Base-by-base conservation (phyloP, 2,329 filamentous ascomycete genomes). In the Blastomyces parvus region DNA sequence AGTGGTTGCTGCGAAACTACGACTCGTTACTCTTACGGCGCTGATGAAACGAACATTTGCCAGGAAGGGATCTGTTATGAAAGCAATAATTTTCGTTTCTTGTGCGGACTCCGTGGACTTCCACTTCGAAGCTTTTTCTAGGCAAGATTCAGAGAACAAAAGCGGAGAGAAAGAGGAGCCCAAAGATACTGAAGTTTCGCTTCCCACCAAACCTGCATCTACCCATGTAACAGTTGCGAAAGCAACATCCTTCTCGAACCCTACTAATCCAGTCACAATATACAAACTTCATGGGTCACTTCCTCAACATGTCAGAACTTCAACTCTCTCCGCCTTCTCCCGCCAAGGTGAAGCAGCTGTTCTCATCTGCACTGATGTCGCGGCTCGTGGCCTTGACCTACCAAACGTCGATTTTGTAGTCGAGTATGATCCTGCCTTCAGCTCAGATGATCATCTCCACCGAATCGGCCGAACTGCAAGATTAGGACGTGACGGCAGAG, bases 91-190 rank as follows among this genome's bases (percentile, higher is more conserved):
- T 44, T 99, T 99, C 78, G 89, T 99, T 59, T 96, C 93, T 13
- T 99, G 94, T 71, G 92, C 94, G 25, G 94, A 99, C 74, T 94
- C 91, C 0, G 94, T 97, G 64, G 91, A 99, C 73, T 99, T 97
- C 70, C 93, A 97, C 74, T 97, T 91, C 73, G 89, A 95, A 65
- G 79, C 96, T 2, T 84, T 99, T 63, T 87, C 81, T 7, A 78
- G 76, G 22, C 74, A 76, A 59, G 67, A 72, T 40, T 66, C 36
- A 36, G 58, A 62, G 13, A 53, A 36, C 40, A 64, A 63, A 25
- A 52, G 42, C 66, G 63, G 71, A 36, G 66, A 70, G 59, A 69
- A 71, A 14, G 66, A 71, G 38, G 66, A 71, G 38, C 61, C 67
- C 48, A 61, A 52, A 27, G 52, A 64, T 66, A 62, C 56, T 60